Evolutionary conservation across 768 basidiomycete genomes (phyloP).

Genomic region (Leccinellum luteum): DNA sequence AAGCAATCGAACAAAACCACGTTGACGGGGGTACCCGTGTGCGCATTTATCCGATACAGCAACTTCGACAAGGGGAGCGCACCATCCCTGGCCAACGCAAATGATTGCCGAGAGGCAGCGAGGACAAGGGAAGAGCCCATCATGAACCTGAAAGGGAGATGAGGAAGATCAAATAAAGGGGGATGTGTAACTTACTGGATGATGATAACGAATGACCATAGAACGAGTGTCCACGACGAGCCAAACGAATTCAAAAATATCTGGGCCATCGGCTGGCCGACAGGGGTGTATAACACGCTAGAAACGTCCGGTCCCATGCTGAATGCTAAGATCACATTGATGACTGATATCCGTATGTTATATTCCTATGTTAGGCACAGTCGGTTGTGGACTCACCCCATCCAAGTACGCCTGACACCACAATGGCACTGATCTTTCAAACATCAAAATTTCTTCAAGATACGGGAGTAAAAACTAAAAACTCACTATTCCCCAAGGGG

Average conservation of each 20-base stretch:
- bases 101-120: constrained; percentile 50
- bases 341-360: constrained; percentile 30
- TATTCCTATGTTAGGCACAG: neutral
- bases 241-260: constrained; percentile 42
- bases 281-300: constrained; percentile 31
- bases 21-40: constrained; percentile 54
- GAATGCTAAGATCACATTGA: constrained; percentile 52
- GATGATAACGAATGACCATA: constrained; percentile 54
- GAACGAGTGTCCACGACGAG: constrained; percentile 38
- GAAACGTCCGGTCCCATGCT: constrained; percentile 53
- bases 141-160: constrained; percentile 35
- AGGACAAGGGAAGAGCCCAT: constrained; percentile 44
- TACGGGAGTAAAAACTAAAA: neutral
- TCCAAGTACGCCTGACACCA: constrained; percentile 44
- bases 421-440: constrained; percentile 34
- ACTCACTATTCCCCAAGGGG: constrained; percentile 54
- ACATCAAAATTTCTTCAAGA: neutral
- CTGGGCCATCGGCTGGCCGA: constrained; percentile 38
- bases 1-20: constrained; percentile 51
- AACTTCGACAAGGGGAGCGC: constrained; percentile 54
- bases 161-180: neutral
- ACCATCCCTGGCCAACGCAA: constrained; percentile 57
- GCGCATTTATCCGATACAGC: constrained; percentile 52
- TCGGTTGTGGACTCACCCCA: constrained; percentile 31
- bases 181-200: constrained; percentile 34